Conservation (phyloP, 371 early-diverging fungal genomes). For the Dichotomocladium elegans region DNA sequence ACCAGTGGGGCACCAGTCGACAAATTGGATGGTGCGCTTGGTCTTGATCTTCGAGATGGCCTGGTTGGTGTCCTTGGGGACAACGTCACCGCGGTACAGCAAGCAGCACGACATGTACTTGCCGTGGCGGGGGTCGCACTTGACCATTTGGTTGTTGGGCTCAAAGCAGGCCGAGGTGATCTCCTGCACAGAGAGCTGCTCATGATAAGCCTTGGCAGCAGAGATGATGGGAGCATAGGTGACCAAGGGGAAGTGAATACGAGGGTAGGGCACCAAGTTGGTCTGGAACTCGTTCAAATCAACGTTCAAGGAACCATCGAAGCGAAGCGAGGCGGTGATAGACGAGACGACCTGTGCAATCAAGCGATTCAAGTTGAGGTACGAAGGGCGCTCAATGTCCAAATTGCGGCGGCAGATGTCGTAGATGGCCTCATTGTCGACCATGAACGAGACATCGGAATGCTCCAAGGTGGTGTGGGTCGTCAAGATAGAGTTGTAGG, state of each 20-base stretch:
- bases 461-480: conserved; percentile 96
- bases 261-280: conserved; percentile 95
- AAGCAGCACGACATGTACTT: conserved; percentile 96
- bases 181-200: conserved; percentile 83
- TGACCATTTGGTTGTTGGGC: conserved; percentile 94
- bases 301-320: conserved; percentile 94
- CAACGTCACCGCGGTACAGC: conserved; percentile 91
- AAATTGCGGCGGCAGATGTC: conserved; percentile 98
- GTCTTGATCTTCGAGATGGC: conserved; percentile 87
- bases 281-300: conserved; percentile 96
- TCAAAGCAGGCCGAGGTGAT: conserved; percentile 92
- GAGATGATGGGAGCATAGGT: conserved; percentile 92
- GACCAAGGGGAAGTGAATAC: conserved; percentile 93
- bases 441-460: conserved; percentile 91
- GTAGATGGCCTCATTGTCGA: conserved; percentile 95
- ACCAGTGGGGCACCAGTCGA: conserved; percentile 97
- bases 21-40: conserved; percentile 89
- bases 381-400: conserved; percentile 95
- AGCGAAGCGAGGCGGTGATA: conserved; percentile 98
- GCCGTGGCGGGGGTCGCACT: conserved; percentile 90
- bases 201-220: conserved; percentile 88
- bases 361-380: conserved; percentile 95
- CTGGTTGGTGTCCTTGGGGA: conserved; percentile 78
- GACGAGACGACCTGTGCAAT: conserved; percentile 99
- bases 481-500: conserved; percentile 96